phyloP scores from a whole-genome alignment of 768 basidiomycete species.

The Mycena belliarum region DNA sequence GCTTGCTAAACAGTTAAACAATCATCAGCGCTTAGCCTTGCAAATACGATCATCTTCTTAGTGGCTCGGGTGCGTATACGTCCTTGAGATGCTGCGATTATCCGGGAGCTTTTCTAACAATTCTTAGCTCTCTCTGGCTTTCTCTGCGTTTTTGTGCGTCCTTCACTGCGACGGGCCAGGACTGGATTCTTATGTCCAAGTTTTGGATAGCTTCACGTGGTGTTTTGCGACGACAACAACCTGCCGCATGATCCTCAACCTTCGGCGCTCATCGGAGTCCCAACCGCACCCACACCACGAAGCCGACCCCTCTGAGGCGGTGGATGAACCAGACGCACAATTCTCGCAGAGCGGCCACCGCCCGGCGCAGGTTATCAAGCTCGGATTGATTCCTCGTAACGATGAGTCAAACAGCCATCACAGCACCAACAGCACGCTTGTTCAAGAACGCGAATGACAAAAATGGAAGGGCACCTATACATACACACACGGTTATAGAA shows the following conservation, averaged over 20 bases:
- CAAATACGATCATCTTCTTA: background rate
- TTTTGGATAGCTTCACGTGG: constrained; percentile 1
- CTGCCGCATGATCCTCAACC: constrained; percentile 13
- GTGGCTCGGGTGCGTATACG: background rate
- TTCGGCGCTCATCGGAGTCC: background rate
- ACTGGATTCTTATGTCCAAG: background rate
- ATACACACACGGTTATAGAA: too few species aligned
- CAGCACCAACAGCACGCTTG: too few species aligned
- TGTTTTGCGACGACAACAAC: constrained; percentile 13
- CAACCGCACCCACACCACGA: background rate
- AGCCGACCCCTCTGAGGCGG: too few species aligned
- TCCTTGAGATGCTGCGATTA: too few species aligned
- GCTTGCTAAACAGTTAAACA: background rate
- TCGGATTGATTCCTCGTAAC: too few species aligned
- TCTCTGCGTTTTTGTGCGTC: constrained; percentile 8
- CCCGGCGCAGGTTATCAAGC: too few species aligned
- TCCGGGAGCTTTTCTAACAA: background rate
- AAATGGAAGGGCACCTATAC: too few species aligned
- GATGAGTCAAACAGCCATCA: too few species aligned
- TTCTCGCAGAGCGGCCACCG: too few species aligned
- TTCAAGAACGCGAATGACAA: too few species aligned
- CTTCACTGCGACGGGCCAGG: background rate
- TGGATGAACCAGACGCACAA: too few species aligned
- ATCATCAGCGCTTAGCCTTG: background rate
- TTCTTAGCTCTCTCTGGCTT: background rate